A percentile compares a stretch with the other conserved stretches of the same genome.
Conservation (phyloP, 768 basidiomycete species). For the Thelephora aurantiotincta region DNA sequence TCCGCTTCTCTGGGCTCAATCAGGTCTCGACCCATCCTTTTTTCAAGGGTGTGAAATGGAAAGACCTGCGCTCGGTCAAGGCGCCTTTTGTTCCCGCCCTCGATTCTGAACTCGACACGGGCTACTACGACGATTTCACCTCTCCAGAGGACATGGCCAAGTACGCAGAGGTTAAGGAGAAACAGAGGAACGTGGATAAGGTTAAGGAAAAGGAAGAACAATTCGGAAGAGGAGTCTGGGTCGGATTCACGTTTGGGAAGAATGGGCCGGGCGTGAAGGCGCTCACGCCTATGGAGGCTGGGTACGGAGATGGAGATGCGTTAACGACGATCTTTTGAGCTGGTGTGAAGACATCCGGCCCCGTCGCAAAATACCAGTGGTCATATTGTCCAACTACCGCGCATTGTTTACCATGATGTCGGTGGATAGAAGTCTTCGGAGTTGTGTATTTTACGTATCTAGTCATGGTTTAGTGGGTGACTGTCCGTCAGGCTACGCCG, state of each 20-base stretch:
- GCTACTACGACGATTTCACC: conserved; percentile 88
- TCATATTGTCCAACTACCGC: no score
- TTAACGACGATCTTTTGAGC: not conserved
- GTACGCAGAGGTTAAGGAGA: conserved; percentile 96
- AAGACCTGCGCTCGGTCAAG: conserved; percentile 53
- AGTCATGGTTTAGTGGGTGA: no score
- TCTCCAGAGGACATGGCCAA: conserved; percentile 93
- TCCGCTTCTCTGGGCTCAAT: conserved; percentile 60
- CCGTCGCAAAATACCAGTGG: no score
- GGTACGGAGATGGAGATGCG: conserved; percentile 8
- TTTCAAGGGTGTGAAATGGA: conserved; percentile 68
- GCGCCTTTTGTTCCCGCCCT: conserved; percentile 93
- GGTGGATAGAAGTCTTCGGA: no score
- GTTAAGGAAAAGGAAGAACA: conserved; percentile 81
- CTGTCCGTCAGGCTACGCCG: no score
- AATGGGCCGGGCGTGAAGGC: conserved; percentile 49
- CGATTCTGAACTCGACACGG: conserved; percentile 89
- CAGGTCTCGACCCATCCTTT: conserved; percentile 73
- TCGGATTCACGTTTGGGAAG: conserved; percentile 85
- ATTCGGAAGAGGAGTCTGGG: conserved; percentile 68
- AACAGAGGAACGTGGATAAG: conserved; percentile 85
- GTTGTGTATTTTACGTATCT: no score
- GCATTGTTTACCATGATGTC: no score
- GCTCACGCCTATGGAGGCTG: conserved; percentile 18
- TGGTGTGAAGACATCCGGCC: no score